Base-by-base conservation (phyloP, 2,329 filamentous ascomycete species). In the Diplodia scrobiculata region DNA sequence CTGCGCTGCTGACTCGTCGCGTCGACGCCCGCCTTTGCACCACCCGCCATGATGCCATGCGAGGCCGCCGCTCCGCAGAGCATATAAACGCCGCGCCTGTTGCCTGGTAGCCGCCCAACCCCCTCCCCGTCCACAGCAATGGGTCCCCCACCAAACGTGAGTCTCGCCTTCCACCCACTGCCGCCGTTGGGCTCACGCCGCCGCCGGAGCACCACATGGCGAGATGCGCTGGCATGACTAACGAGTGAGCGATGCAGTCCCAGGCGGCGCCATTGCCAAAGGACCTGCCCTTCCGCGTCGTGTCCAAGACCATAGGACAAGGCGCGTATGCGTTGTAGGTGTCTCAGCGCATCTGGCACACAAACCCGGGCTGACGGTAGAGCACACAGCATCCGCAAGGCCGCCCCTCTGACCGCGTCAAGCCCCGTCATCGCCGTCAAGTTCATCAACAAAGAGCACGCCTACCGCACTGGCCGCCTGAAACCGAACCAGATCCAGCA, bases 361-460 rank as follows among this genome's bases (percentile, higher is more conserved):
- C 38, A 10, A 36, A 45, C 51, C 36, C 50, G 58, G 10, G 58
- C 69, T 50, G 67, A 59, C 65, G 25, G 65, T 17, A 60, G 34
- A 51, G 67, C 77, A 21, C 52, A 50, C 47, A 94, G 92, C 68
- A 95, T 97, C 74, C 97, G 96, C 76, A 98, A 98, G 81, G 95
- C 94, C 34, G 87, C 89, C 54, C 94, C 94, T 7, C 81, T 89
- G 27, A 84, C 90, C 70, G 78, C 84, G 1, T 80, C 86, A 29
- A 84, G 81, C 29, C 94, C 94, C 34, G 82, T 99, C 67, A 98
- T 99, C 77, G 95, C 96, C 14, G 92, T 99, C 79, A 99, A 99
- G 78, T 91, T 99, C 79, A 97, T 99, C 76, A 94, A 99, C 82
- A 99, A 99, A 81, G 90, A 91, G 70, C 96, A 97, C 78, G 96